phyloP scores from a whole-genome alignment of 176 grass and related monocot genomes.

The Musa beccarii region DNA sequence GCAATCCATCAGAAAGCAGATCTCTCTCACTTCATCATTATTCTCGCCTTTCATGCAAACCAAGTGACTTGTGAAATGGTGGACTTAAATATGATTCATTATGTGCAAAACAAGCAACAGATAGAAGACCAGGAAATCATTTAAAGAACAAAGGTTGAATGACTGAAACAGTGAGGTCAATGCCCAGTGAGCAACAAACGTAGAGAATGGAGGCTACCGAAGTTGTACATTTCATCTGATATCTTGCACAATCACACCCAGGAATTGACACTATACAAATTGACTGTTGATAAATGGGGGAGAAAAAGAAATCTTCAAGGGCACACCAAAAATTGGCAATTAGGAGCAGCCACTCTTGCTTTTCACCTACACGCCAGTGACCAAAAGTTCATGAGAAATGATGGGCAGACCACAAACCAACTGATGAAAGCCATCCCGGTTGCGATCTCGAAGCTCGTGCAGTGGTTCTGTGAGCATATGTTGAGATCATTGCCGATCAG shows the following conservation, averaged over 20 bases:
- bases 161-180: neutral
- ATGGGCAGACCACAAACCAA: slow-evolving; percentile 57
- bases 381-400: slow-evolving; percentile 56
- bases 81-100: too few species aligned
- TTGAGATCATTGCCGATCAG: slow-evolving; percentile 67
- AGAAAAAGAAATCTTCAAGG: neutral
- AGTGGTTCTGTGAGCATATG: slow-evolving; percentile 62
- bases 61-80: too few species aligned
- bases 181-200: neutral
- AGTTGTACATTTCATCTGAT: slow-evolving; percentile 1
- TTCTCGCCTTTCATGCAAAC: too few species aligned
- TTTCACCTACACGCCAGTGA: slow-evolving; percentile 49
- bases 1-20: too few species aligned
- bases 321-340: neutral
- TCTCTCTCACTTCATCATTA: too few species aligned
- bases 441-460: slow-evolving; percentile 51
- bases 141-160: too few species aligned
- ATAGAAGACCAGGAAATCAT: too few species aligned
- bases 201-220: neutral
- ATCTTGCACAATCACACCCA: neutral
- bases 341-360: neutral
- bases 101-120: too few species aligned
- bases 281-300: neutral
- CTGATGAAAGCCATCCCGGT: slow-evolving; percentile 84
- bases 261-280: neutral